These are phyloP conservation scores for Aspergillus sclerotioniger DNA, from an alignment of 495 filamentous ascomycete genomes.

Conservation along the genomic window DNA sequence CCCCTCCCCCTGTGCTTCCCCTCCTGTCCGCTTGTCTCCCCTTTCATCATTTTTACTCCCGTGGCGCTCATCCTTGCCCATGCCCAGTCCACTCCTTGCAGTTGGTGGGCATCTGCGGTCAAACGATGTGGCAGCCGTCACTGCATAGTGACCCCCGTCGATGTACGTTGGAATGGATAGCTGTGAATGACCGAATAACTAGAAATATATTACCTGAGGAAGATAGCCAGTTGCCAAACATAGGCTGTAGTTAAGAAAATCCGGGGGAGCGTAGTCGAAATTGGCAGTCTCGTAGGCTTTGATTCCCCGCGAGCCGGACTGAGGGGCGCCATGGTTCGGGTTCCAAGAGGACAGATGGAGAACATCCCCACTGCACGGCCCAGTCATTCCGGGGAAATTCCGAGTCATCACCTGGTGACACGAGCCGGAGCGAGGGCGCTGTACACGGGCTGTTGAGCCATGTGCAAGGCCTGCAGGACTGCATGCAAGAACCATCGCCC, in stretches of 20 bases:
- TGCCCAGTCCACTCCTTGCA: slow-evolving; percentile 4
- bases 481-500: neutral
- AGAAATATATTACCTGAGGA: neutral
- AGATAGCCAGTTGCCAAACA: neutral
- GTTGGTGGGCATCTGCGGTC: slow-evolving; percentile 10
- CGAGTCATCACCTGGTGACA: no score
- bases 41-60: slow-evolving; percentile 6
- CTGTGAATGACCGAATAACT: slow-evolving; percentile 18
- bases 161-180: slow-evolving; percentile 23
- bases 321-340: neutral
- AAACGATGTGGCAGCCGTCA: slow-evolving; percentile 44
- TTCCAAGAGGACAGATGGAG: neutral
- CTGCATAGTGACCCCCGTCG: slow-evolving; percentile 23
- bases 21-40: slow-evolving; percentile 4
- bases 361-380: neutral
- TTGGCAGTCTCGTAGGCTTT: neutral
- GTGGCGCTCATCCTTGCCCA: slow-evolving; percentile 39
- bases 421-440: no score
- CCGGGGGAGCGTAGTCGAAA: neutral
- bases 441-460: no score
- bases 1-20: slow-evolving; percentile 1
- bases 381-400: neutral
- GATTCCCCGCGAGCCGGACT: neutral
- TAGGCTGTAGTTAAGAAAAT: neutral
- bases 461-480: neutral